Evolutionary conservation across 2,329 filamentous ascomycete genomes (phyloP).

Genomic region (Cordyceps farinosa): DNA sequence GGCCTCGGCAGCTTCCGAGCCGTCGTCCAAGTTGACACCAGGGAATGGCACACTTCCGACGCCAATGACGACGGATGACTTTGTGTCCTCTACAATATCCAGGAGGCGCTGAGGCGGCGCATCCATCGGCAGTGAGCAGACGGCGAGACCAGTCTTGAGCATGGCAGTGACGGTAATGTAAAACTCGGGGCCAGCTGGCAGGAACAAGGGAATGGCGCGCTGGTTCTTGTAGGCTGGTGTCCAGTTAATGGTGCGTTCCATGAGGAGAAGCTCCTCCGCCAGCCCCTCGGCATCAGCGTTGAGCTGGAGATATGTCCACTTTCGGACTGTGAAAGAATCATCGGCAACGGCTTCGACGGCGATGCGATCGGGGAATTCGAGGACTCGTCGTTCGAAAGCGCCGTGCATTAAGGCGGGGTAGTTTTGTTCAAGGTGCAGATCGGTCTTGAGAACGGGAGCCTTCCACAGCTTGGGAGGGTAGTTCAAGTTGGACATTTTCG

Average conservation of each 20-base stretch:
- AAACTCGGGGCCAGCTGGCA: slow-evolving; percentile 17
- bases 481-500: slow-evolving; percentile 12
- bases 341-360: slow-evolving; percentile 15
- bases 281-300: slow-evolving; percentile 14
- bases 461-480: slow-evolving; percentile 11
- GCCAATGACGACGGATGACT: slow-evolving; percentile 19
- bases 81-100: slow-evolving; percentile 14
- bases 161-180: slow-evolving; percentile 21
- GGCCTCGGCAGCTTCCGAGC: slow-evolving; percentile 3
- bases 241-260: slow-evolving; percentile 15
- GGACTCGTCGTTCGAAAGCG: slow-evolving; percentile 13
- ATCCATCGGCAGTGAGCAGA: slow-evolving; percentile 16
- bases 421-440: slow-evolving; percentile 8
- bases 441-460: slow-evolving; percentile 14
- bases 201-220: slow-evolving; percentile 17
- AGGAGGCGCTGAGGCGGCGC: slow-evolving; percentile 14
- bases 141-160: slow-evolving; percentile 13
- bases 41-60: slow-evolving; percentile 24
- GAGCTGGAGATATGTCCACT: slow-evolving; percentile 14
- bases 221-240: slow-evolving; percentile 13
- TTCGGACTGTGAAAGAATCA: slow-evolving; percentile 15
- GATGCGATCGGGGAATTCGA: slow-evolving; percentile 13
- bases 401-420: slow-evolving; percentile 14
- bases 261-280: slow-evolving; percentile 12
- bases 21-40: slow-evolving; percentile 24